These are phyloP conservation scores for Neofusicoccum ribis DNA, from an alignment of 2,329 filamentous ascomycete genomes.

Conservation along the genomic window DNA sequence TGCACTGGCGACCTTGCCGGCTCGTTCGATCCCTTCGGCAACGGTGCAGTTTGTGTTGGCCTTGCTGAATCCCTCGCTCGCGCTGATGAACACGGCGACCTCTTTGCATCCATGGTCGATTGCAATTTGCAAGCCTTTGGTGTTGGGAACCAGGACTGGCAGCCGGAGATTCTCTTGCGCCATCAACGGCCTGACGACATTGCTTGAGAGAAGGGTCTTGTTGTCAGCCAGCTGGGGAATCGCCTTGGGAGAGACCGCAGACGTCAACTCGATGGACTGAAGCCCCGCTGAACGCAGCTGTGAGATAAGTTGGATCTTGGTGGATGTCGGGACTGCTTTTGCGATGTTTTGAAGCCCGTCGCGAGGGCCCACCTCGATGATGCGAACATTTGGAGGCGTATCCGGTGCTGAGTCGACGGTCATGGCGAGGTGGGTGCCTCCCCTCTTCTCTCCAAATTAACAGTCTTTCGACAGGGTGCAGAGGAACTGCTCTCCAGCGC, in stretches of 20 bases:
- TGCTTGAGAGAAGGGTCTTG: not conserved
- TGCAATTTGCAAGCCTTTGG: conserved; percentile 58
- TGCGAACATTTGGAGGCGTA: too few species aligned
- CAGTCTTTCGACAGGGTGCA: too few species aligned
- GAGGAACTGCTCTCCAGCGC: too few species aligned
- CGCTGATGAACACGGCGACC: conserved; percentile 45
- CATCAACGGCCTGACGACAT: not conserved
- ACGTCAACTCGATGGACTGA: conserved; percentile 54
- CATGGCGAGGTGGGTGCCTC: too few species aligned
- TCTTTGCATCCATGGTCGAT: conserved; percentile 40
- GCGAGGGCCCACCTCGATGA: too few species aligned
- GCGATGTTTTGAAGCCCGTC: conserved; percentile 58
- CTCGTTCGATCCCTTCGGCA: conserved; percentile 38
- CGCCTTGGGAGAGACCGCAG: conserved; percentile 56
- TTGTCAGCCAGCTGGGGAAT: conserved; percentile 45
- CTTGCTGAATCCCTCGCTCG: conserved; percentile 45
- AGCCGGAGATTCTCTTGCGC: conserved; percentile 11
- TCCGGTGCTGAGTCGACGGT: too few species aligned
- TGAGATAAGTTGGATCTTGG: conserved; percentile 52
- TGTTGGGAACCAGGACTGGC: conserved; percentile 45
- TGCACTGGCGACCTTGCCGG: conserved; percentile 32
- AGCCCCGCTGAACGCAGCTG: conserved; percentile 50
- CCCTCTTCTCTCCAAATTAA: too few species aligned
- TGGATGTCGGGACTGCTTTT: conserved; percentile 48
- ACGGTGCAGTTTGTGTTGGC: conserved; percentile 46